Conservation (phyloP, 2,329 filamentous ascomycete species). For the Aspergillus luchuensis region DNA sequence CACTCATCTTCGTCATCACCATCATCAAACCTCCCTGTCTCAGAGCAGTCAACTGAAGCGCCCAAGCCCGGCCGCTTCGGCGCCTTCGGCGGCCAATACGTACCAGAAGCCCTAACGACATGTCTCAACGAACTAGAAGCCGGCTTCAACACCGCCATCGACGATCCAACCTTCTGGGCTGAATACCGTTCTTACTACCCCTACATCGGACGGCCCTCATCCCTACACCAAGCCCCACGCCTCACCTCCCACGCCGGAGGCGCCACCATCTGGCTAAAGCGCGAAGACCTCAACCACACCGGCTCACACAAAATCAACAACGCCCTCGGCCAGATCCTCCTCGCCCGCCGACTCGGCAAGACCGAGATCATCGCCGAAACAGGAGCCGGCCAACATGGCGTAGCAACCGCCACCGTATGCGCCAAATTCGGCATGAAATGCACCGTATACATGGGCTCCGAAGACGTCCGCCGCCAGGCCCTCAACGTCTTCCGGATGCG, state of each 20-base stretch:
- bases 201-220: constrained; percentile 90
- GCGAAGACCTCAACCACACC: constrained; percentile 95
- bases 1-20: not conserved
- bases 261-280: constrained; percentile 94
- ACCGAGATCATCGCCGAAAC: constrained; percentile 96
- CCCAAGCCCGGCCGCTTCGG: constrained; percentile 59
- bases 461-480: constrained; percentile 89
- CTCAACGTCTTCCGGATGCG: constrained; percentile 97
- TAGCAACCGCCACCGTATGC: constrained; percentile 92
- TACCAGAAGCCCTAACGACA: constrained; percentile 95
- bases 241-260: constrained; percentile 84
- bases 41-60: not conserved
- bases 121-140: constrained; percentile 83
- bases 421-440: constrained; percentile 97
- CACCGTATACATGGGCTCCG: constrained; percentile 95
- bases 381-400: constrained; percentile 92
- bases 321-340: constrained; percentile 83
- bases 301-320: constrained; percentile 99
- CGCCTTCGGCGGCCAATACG: constrained; percentile 92
- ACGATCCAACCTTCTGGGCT: constrained; percentile 90
- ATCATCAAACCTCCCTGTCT: not conserved
- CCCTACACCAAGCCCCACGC: constrained; percentile 80
- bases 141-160: constrained; percentile 80
- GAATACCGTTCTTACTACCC: constrained; percentile 90
- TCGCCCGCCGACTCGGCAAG: constrained; percentile 87